Percentiles rank a stretch among this genome's conserved stretches.
Evolutionary conservation across 2,329 filamentous ascomycete genomes (phyloP).

Genomic region (Pyricularia grisea): DNA sequence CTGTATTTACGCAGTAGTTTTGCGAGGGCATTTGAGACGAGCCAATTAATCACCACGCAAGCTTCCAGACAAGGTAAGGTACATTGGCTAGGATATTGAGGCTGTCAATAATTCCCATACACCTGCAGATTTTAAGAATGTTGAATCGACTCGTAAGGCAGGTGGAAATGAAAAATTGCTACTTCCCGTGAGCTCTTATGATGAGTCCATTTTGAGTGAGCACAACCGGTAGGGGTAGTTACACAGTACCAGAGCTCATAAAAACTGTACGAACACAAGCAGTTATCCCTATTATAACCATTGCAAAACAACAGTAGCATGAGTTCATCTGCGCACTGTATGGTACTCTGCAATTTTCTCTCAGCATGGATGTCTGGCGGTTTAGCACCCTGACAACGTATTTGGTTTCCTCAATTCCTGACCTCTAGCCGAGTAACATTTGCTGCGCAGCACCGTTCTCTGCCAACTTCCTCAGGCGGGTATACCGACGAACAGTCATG

Average conservation of each 20-base stretch:
- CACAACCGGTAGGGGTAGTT: not conserved
- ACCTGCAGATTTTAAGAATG: not conserved
- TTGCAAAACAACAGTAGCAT: not conserved
- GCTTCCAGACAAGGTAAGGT: too few relatives aligned
- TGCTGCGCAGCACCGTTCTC: not conserved
- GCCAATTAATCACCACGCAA: not conserved
- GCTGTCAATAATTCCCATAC: not conserved
- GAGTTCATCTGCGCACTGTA: not conserved
- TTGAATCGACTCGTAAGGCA: not conserved
- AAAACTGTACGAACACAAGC: not conserved
- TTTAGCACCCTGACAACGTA: not conserved
- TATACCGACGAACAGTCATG: not conserved
- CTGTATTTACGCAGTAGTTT: not conserved
- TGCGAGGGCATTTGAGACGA: not conserved
- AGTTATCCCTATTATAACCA: not conserved
- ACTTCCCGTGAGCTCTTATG: not conserved
- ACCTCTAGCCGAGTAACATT: not conserved
- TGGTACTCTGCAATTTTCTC: not conserved
- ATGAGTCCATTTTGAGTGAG: not conserved
- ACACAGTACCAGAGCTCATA: not conserved
- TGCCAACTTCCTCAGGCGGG: not conserved
- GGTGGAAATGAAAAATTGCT: not conserved
- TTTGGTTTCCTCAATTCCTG: not conserved
- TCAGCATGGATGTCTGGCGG: not conserved
- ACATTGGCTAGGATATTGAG: not conserved